A percentile compares a stretch with the other conserved stretches of the same genome.
phyloP scores from a whole-genome alignment of 1,284 basidiomycete genomes.

The Microbotryomycetes sp. region DNA sequence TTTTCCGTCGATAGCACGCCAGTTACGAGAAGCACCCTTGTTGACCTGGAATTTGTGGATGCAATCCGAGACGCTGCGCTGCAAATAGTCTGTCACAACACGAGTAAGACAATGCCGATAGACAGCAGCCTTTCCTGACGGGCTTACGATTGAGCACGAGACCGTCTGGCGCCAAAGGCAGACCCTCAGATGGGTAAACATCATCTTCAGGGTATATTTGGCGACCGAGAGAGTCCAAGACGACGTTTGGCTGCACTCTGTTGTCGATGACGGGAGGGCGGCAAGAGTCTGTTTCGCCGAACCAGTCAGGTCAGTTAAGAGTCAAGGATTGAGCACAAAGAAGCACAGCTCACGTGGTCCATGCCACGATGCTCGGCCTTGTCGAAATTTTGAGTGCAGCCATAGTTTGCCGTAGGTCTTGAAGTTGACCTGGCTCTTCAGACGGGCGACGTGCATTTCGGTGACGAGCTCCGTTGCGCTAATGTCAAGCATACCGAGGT shows the following conservation, averaged over 20 bases:
- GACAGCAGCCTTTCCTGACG: neutral
- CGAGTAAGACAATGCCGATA: neutral
- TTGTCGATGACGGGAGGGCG: neutral
- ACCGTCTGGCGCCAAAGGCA: constrained; percentile 14
- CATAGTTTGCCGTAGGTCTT: constrained; percentile 25
- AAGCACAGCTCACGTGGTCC: constrained; percentile 15
- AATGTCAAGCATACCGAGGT: constrained; percentile 16
- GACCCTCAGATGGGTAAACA: constrained; percentile 16
- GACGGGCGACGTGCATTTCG: constrained; percentile 10
- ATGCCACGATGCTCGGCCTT: constrained; percentile 4
- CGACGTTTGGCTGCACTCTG: constrained; percentile 4
- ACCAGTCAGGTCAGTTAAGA: neutral
- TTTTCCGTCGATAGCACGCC: constrained; percentile 22
- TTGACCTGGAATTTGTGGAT: constrained; percentile 16
- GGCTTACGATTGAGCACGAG: constrained; percentile 12
- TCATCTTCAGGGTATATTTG: neutral
- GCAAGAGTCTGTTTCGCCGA: constrained; percentile 16
- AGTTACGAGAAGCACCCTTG: constrained; percentile 13
- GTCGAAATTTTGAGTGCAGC: constrained; percentile 10
- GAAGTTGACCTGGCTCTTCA: neutral
- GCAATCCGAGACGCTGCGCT: constrained; percentile 22
- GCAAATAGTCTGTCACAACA: constrained; percentile 15
- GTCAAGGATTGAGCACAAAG: neutral
- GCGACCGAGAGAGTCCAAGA: constrained; percentile 10
- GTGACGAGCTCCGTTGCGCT: constrained; percentile 2